A percentile compares a stretch with the other conserved stretches of the same genome.
Evolutionary conservation across 257 asterid species (phyloP).

Genomic region (Solanum rostratum): DNA sequence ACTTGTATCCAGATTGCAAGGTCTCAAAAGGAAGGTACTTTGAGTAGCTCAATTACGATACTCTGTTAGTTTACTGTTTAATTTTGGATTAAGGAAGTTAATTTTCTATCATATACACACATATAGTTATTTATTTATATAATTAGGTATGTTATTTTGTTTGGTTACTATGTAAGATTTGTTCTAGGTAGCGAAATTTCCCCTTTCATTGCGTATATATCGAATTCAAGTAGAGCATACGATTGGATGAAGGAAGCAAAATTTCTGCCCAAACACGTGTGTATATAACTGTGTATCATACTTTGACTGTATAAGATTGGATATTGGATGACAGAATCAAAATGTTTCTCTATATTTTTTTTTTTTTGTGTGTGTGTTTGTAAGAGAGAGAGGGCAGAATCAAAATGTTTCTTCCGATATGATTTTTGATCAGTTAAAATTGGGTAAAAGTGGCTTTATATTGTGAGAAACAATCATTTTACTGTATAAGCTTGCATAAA

Average conservation of each 20-base stretch:
- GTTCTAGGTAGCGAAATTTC: background rate
- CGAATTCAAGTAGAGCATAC: background rate
- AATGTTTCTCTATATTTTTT: background rate
- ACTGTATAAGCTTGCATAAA: background rate
- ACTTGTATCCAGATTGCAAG: slow-evolving; percentile 56
- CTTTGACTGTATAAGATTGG: background rate
- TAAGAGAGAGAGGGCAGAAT: background rate
- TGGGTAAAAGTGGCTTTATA: background rate
- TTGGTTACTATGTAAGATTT: background rate
- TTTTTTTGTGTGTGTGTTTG: background rate
- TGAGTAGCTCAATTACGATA: background rate
- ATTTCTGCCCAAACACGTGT: background rate
- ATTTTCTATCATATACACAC: background rate
- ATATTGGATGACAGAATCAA: background rate
- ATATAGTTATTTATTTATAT: background rate
- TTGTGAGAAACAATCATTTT: background rate
- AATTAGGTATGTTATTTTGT: background rate
- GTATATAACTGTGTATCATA: background rate
- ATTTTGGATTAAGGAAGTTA: background rate
- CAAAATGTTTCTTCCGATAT: background rate
- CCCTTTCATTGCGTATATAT: background rate
- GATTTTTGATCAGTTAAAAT: background rate
- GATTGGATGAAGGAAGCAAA: background rate
- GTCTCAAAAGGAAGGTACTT: slow-evolving; percentile 84
- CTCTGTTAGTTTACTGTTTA: background rate